phyloP scores from a whole-genome alignment of 1,284 basidiomycete genomes.

The Schizophyllum commune region DNA sequence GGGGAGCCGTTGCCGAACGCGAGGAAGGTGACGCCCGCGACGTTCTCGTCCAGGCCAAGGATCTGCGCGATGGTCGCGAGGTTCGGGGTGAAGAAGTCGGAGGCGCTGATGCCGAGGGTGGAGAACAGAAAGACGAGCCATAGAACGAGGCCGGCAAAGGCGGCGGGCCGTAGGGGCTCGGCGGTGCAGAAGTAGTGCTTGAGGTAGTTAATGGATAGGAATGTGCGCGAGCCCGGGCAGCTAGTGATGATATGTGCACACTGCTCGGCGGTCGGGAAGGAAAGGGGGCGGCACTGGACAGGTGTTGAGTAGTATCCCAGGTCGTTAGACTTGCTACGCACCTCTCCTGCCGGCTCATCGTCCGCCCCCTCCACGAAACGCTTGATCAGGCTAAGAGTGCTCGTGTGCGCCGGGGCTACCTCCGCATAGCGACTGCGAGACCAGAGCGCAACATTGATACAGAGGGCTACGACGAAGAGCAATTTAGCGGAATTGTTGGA shows the following conservation, averaged over 20 bases:
- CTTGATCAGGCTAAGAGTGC: background rate
- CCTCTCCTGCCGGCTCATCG: background rate
- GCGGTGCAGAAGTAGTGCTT: constrained; percentile 62
- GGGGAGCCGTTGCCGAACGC: constrained; percentile 93
- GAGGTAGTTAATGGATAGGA: constrained; percentile 66
- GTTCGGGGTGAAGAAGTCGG: constrained; percentile 95
- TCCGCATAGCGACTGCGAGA: background rate
- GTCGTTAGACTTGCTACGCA: background rate
- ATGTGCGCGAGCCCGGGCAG: constrained; percentile 51
- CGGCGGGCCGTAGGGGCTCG: constrained; percentile 40
- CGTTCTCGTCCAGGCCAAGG: constrained; percentile 81
- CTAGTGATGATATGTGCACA: constrained; percentile 50
- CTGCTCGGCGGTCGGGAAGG: constrained; percentile 46
- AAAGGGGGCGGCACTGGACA: constrained; percentile 52
- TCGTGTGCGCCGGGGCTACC: background rate
- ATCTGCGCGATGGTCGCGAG: constrained; percentile 78
- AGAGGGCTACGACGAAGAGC: background rate
- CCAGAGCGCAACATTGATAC: background rate
- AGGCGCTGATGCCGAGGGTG: constrained; percentile 85
- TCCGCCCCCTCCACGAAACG: background rate
- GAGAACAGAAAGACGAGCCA: constrained; percentile 86
- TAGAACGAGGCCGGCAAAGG: constrained; percentile 55
- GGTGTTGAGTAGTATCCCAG: constrained; percentile 3
- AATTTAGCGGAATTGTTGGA: background rate
- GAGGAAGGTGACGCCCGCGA: constrained; percentile 89